These are phyloP conservation scores for Salix udensis DNA, from an alignment of 345 rosid species.

Conservation along the genomic window DNA sequence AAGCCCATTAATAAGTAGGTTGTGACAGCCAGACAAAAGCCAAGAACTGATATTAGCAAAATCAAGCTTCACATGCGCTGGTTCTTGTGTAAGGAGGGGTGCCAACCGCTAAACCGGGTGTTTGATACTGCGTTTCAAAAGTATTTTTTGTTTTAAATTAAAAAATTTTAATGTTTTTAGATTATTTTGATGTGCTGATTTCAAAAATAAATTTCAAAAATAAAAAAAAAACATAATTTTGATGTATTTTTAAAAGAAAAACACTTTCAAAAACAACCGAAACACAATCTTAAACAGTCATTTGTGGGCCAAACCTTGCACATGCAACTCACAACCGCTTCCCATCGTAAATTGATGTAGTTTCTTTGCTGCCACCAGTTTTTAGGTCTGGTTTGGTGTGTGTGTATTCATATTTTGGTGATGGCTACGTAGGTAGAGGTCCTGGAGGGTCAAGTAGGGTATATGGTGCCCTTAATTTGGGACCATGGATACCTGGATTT, in stretches of 20 bases:
- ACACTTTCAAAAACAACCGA: rapidly evolving
- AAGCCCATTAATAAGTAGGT: neutral
- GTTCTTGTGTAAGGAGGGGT: neutral
- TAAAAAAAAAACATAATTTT: too few relatives aligned
- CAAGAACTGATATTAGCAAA: conserved; percentile 1
- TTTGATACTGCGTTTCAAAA: too few relatives aligned
- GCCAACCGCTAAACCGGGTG: conserved; percentile 13
- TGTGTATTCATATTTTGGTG: neutral
- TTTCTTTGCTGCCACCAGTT: neutral
- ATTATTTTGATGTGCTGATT: too few relatives aligned
- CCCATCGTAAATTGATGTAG: neutral
- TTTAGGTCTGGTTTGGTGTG: neutral
- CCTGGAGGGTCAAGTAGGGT: neutral
- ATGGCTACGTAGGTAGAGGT: neutral
- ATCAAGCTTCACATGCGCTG: conserved; percentile 18
- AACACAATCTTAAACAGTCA: too few relatives aligned
- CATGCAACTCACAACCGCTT: conserved; percentile 11
- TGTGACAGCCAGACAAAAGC: neutral
- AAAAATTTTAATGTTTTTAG: rapidly evolving
- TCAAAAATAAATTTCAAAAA: too few relatives aligned
- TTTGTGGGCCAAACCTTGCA: conserved; percentile 11
- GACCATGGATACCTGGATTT: neutral
- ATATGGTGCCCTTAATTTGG: neutral
- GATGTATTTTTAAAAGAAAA: rapidly evolving
- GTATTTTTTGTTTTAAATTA: too few relatives aligned